Base-by-base conservation (phyloP, 805 yeast species). In the Danielozyma ontarioensis region DNA sequence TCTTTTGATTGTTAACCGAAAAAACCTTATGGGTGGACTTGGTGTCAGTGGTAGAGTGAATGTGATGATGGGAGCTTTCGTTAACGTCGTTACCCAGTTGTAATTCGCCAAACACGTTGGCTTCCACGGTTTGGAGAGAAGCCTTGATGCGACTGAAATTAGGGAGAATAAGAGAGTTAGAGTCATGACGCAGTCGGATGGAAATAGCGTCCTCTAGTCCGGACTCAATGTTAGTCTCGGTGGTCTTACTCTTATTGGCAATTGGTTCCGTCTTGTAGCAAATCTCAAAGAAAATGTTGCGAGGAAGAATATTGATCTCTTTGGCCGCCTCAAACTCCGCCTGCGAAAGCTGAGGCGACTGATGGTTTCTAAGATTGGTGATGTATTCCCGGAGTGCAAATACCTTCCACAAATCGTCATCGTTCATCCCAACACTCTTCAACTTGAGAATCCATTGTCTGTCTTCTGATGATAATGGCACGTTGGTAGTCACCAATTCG, bases 321-420 rank as follows among this genome's bases (percentile, higher is more conserved):
- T 32, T 33, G 6, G 35, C 17, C 13, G 23, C 17, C 2, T 28
- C 35, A 32, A 36, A 35, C 8, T 29, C 35, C 14, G 27, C 32
- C 12, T 22, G 29, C 25, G 21, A 24, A 28, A 41, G 33, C 13
- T 27, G 7, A 14, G 24, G 17, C 14, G 27, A 25, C 12, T 28
- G 34, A 21, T 17, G 18, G 6, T 13, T 27, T 13, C 83, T 73
- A 3, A 78, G 75, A 31, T 78, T 74, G 38, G 60, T 68, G 6
- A 89, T 71, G 44, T 86, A 83, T 18, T 80, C 80, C 35, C 89
- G 68, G 35, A 87, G 55, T 3, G 75, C 75, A 12, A 80, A 79
- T 10, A 90, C 59, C 53, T 89, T 90, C 97, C 97, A 90, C 17
- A 85, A 46, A 28, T 87, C 94, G 5, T 64, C 67, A 7, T 78